Base-by-base conservation (phyloP, 495 filamentous ascomycete species). In the Aspergillus incahuasiensis region DNA sequence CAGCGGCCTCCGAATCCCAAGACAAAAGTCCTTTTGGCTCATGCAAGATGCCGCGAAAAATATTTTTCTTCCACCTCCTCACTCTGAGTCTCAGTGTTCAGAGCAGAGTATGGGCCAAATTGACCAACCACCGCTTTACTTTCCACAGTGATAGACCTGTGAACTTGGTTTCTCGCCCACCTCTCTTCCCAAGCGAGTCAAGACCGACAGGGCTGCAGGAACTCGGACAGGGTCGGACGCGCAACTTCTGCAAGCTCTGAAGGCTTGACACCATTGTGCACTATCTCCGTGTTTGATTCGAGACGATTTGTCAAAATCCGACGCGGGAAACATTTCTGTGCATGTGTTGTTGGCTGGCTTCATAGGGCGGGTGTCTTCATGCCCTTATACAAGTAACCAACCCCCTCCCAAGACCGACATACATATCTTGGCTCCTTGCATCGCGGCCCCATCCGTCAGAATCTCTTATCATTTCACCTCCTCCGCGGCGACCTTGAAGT, bases 381-480 rank as follows among this genome's bases (percentile, higher is more conserved):
- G 15, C 20, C 16, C 48, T 41, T 48, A 55, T 43, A 55, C 44
- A 39, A 50, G 43, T 48, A 55, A 22, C 18, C 52, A 25, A 24
- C 35, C 32, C 25, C 13, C 32, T 35, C 43, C 32, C 44, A 39
- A 55, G 22, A 30, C 20, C 38, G 28, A 25, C 32, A 16, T 39
- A 40, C 48, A 42, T 32, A 43, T 43, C 49, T 52, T 52, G 49
- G 38, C 49, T 43, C 25, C 39, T 43, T 52, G 49, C 48, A 40
- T 39, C 20, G 20, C 32, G 22, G 32, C 25, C 41, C 25, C 43
- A 47, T 39, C 42, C 38, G 42, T 47, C 52, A 54, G 15, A 47
- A 2, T 22, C 19, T 32, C 25, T 52, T 52, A 32, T 16, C 19
- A 30, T 20, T 41, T 25, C 11, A 13, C 16, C 15, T 13, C 38